Evolutionary conservation across 2,329 filamentous ascomycete genomes (phyloP).

Genomic region (Didymella pinodella): DNA sequence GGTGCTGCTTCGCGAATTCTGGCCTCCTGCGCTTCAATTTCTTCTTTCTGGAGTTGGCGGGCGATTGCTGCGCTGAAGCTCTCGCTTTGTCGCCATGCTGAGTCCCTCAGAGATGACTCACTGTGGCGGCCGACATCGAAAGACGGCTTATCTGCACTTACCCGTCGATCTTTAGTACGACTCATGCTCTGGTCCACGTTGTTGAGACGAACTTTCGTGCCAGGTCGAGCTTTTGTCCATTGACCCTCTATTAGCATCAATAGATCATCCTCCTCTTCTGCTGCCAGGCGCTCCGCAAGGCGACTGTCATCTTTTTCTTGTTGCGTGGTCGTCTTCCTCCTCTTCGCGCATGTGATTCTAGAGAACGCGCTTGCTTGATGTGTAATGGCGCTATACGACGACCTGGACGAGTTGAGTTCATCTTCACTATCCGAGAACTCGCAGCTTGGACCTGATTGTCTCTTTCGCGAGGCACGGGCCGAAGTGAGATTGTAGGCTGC

Average conservation of each 20-base stretch:
- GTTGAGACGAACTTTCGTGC: neutral
- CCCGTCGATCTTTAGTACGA: no score
- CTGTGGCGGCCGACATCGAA: neutral
- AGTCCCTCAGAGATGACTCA: neutral
- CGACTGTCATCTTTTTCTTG: neutral
- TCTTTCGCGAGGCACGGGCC: neutral
- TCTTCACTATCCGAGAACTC: neutral
- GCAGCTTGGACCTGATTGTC: neutral
- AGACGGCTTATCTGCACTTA: neutral
- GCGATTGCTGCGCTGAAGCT: conserved; percentile 19
- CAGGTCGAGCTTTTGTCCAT: neutral
- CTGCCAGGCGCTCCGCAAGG: neutral
- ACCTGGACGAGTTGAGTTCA: neutral
- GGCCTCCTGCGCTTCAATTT: conserved; percentile 3
- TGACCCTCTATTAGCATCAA: neutral
- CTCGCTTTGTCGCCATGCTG: neutral
- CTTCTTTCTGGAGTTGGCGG: conserved; percentile 15
- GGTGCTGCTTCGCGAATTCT: neutral
- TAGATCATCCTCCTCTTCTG: neutral
- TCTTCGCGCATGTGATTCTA: neutral
- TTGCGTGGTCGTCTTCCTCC: neutral
- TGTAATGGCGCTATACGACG: neutral
- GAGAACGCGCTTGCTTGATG: neutral
- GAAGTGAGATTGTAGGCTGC: neutral
- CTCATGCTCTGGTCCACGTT: neutral